Percentiles rank a stretch among this genome's conserved stretches.
phyloP scores from a whole-genome alignment of 2,329 filamentous ascomycete genomes.

The Chrysosporium keratinophilum region DNA sequence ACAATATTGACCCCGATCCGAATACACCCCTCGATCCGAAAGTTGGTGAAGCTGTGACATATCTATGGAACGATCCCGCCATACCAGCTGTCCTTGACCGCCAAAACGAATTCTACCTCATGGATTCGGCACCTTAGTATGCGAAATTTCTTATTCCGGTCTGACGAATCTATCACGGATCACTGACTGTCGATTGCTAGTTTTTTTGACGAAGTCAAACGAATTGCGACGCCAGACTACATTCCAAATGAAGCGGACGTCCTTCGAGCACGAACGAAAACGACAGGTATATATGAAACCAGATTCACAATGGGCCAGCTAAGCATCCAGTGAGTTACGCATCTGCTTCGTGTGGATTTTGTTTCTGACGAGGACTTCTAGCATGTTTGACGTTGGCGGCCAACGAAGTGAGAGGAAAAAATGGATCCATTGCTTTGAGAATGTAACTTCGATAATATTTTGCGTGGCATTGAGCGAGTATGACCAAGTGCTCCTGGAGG shows the following conservation, averaged over 20 bases:
- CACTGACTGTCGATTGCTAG: conserved; percentile 39
- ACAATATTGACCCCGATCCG: conserved; percentile 81
- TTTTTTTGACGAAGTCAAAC: conserved; percentile 86
- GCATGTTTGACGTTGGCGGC: conserved; percentile 98
- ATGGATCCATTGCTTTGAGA: conserved; percentile 99
- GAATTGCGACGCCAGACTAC: conserved; percentile 77
- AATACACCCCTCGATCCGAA: conserved; percentile 71
- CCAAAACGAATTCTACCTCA: conserved; percentile 95
- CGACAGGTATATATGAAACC: conserved; percentile 97
- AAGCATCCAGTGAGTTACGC: conserved; percentile 77
- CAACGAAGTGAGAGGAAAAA: conserved; percentile 97
- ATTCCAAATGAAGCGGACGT: conserved; percentile 92
- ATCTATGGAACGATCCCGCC: conserved; percentile 82
- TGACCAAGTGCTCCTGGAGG: conserved; percentile 90
- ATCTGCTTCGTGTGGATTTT: not conserved
- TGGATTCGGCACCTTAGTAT: conserved; percentile 98
- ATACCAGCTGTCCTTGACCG: conserved; percentile 78
- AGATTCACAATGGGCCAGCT: conserved; percentile 97
- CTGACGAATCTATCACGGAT: not conserved
- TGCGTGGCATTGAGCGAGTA: conserved; percentile 97
- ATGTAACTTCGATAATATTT: conserved; percentile 98
- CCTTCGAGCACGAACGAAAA: conserved; percentile 89
- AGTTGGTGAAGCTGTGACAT: conserved; percentile 71
- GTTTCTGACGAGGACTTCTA: conserved; percentile 33
- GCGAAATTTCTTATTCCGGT: conserved; percentile 24